Evolutionary conservation across 2,329 filamentous ascomycete species (phyloP).

Genomic region (Penicillium freii): DNA sequence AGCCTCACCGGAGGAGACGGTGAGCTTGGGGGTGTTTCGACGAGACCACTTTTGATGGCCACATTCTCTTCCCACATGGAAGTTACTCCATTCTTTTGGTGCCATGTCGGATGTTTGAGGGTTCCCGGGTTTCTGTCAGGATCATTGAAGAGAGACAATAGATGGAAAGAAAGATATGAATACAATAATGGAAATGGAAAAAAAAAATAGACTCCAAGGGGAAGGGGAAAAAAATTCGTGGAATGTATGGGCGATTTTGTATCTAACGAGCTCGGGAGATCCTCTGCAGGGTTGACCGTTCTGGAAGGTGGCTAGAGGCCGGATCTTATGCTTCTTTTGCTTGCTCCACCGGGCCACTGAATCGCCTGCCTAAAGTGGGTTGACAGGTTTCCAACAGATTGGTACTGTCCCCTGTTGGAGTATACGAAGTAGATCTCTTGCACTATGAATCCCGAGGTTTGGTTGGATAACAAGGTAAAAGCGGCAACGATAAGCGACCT

Average conservation of each 20-base stretch:
- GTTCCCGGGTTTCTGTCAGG: conserved; percentile 13
- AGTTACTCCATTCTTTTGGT: conserved; percentile 25
- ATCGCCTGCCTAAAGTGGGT: conserved; percentile 26
- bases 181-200: background rate
- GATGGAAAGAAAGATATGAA: background rate
- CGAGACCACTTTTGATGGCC: conserved; percentile 53
- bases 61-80: conserved; percentile 36
- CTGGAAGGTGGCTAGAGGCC: conserved; percentile 25
- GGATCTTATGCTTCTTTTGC: conserved; percentile 26
- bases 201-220: conserved; percentile 4
- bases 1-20: conserved; percentile 49
- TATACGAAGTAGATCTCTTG: conserved; percentile 4
- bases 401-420: background rate
- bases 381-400: conserved; percentile 17
- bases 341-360: conserved; percentile 17
- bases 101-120: conserved; percentile 14
- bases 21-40: conserved; percentile 46
- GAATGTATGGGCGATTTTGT: conserved; percentile 9
- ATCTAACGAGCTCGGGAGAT: conserved; percentile 12
- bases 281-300: conserved; percentile 24
- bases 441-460: background rate
- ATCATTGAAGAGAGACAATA: conserved; percentile 13
- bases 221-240: background rate
- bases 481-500: conserved; percentile 5
- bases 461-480: conserved; percentile 11